phyloP scores from a whole-genome alignment of 1,284 basidiomycete species.

The Apiotrichum sp. region DNA sequence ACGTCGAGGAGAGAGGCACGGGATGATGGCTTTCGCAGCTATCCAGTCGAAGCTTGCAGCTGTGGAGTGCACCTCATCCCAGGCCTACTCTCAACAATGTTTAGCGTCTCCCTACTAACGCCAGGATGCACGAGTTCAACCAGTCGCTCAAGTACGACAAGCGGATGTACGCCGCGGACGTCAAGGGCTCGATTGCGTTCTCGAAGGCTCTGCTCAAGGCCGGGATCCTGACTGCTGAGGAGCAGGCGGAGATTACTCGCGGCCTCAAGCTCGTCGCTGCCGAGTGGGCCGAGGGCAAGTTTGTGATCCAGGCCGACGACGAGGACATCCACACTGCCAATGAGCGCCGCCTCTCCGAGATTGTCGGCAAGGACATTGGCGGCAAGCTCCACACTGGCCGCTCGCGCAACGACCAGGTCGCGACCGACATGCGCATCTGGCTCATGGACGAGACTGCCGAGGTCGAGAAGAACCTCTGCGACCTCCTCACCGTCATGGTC shows the following conservation, averaged over 20 bases:
- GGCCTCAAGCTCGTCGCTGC: slow-evolving; percentile 72
- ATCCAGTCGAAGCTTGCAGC: background rate
- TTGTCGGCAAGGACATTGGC: slow-evolving; percentile 76
- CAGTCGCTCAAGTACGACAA: slow-evolving; percentile 92
- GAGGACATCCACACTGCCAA: slow-evolving; percentile 99
- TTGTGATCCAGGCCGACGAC: slow-evolving; percentile 69
- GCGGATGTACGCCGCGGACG: slow-evolving; percentile 87
- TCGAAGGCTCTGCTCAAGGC: slow-evolving; percentile 75
- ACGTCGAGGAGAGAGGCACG: background rate
- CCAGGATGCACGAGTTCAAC: slow-evolving; percentile 90
- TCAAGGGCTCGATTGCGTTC: slow-evolving; percentile 91
- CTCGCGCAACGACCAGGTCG: slow-evolving; percentile 95
- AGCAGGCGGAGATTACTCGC: slow-evolving; percentile 65
- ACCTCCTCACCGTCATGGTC: slow-evolving; percentile 78
- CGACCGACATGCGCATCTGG: slow-evolving; percentile 97
- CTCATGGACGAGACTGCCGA: slow-evolving; percentile 71
- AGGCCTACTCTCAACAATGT: background rate
- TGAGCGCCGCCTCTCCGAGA: slow-evolving; percentile 85
- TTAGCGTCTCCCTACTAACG: too few relatives aligned
- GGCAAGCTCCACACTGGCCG: slow-evolving; percentile 95
- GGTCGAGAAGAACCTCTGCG: slow-evolving; percentile 67
- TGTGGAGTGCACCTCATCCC: background rate
- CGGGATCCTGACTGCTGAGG: slow-evolving; percentile 70
- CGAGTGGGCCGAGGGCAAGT: slow-evolving; percentile 82
- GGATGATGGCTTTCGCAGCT: background rate